Conservation (phyloP, 441 rosid genomes). For the Daphne laureola region DNA sequence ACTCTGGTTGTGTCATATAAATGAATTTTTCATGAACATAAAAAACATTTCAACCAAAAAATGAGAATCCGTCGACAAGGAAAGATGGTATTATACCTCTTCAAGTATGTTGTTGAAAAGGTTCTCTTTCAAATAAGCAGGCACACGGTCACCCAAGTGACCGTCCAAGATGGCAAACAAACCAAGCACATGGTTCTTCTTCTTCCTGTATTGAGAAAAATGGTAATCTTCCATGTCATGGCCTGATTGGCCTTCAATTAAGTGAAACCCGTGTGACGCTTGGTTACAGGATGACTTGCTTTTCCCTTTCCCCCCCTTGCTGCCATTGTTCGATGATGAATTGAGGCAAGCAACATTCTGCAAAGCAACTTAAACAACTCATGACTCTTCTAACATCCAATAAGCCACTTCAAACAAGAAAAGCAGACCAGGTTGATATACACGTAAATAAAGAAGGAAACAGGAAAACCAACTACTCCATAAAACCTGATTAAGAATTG, state of each 20-base stretch:
- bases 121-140: slow-evolving; percentile 43
- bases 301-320: slow-evolving; percentile 63
- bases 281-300: slow-evolving; percentile 29
- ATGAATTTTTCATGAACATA: not conserved
- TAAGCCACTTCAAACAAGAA: not conserved
- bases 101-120: slow-evolving; percentile 53
- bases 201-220: slow-evolving; percentile 46
- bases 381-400: not conserved
- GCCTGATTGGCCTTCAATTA: slow-evolving; percentile 59
- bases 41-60: not conserved
- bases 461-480: no score
- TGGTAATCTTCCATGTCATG: slow-evolving; percentile 75
- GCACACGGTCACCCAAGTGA: slow-evolving; percentile 64
- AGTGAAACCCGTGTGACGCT: slow-evolving; percentile 53
- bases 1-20: slow-evolving; percentile 30
- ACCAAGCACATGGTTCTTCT: slow-evolving; percentile 44
- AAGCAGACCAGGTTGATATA: not conserved
- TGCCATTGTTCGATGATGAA: slow-evolving; percentile 36
- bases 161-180: slow-evolving; percentile 66
- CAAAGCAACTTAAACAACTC: not conserved
- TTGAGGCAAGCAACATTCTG: slow-evolving; percentile 29
- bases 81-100: slow-evolving; percentile 26
- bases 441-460: no score
- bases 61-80: not conserved
- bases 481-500: no score